phyloP scores from a whole-genome alignment of 768 basidiomycete genomes.

The Clitopilus passeckerianus region DNA sequence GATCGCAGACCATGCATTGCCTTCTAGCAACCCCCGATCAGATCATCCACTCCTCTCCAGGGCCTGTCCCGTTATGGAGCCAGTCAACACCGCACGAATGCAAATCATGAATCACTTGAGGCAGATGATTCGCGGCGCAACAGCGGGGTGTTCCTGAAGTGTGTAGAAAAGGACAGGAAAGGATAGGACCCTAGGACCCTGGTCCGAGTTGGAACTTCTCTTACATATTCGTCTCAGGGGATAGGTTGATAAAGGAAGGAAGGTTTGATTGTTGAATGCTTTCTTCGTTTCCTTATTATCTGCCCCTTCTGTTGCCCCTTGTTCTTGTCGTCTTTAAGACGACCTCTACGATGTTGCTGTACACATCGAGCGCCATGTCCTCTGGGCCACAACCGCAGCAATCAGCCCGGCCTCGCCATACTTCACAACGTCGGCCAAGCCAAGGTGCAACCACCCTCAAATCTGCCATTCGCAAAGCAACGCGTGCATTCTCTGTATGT shows the following conservation, averaged over 20 bases:
- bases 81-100: not conserved
- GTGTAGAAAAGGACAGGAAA: not conserved
- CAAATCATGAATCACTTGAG: not conserved
- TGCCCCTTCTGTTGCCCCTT: not conserved
- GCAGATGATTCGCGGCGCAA: not conserved
- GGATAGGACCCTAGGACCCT: not conserved
- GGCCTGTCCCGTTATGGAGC: not conserved
- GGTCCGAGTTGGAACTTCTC: not conserved
- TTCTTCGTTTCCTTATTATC: not conserved
- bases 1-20: no score
- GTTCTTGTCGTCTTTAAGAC: no score
- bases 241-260: not conserved
- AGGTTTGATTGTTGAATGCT: not conserved
- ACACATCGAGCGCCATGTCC: not conserved
- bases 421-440: not conserved
- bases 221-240: not conserved
- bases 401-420: not conserved
- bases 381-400: not conserved
- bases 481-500: not conserved
- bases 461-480: not conserved
- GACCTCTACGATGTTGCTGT: not conserved
- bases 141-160: not conserved
- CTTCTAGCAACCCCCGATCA: no score
- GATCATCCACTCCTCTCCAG: not conserved
- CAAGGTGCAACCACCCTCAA: not conserved